Evolutionary conservation across 192 early-diverging fungal species (phyloP).

Genomic region (Coemansia sp.): DNA sequence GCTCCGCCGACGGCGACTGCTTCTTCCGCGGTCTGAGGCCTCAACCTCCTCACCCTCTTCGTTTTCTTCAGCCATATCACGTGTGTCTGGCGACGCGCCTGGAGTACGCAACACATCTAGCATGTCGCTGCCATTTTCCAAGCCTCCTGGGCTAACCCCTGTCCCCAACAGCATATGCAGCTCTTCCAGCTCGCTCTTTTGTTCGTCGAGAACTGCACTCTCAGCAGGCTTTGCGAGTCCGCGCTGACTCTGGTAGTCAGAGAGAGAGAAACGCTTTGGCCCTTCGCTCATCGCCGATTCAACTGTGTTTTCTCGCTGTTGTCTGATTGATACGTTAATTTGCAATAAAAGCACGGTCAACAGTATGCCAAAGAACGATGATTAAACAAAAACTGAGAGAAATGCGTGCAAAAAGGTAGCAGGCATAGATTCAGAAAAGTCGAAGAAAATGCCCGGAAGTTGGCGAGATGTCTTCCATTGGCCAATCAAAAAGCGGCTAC

Average conservation of each 20-base stretch:
- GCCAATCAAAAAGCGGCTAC: neutral
- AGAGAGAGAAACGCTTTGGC: constrained; percentile 55
- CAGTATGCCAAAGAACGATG: neutral
- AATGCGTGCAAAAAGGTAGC: neutral
- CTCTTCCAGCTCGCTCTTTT: constrained; percentile 54
- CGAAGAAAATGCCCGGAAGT: neutral
- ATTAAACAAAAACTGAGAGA: neutral
- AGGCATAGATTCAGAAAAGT: neutral
- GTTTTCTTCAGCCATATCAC: constrained; percentile 8
- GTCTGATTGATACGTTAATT: neutral
- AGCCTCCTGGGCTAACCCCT: constrained; percentile 4
- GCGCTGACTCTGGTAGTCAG: constrained; percentile 53
- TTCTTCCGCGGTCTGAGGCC: constrained; percentile 11
- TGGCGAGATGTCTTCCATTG: neutral
- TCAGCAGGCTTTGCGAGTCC: constrained; percentile 36
- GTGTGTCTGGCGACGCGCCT: constrained; percentile 40
- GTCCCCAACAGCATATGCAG: constrained; percentile 53
- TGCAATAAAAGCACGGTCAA: neutral
- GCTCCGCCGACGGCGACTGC: constrained; percentile 15
- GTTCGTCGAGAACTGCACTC: constrained; percentile 16
- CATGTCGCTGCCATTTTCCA: neutral
- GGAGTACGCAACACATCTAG: constrained; percentile 37
- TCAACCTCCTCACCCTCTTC: constrained; percentile 36
- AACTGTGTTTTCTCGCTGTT: neutral
- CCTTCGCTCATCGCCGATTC: constrained; percentile 36